phyloP scores from a whole-genome alignment of 2,329 filamentous ascomycete species.

The Neonectria neomacrospora region DNA sequence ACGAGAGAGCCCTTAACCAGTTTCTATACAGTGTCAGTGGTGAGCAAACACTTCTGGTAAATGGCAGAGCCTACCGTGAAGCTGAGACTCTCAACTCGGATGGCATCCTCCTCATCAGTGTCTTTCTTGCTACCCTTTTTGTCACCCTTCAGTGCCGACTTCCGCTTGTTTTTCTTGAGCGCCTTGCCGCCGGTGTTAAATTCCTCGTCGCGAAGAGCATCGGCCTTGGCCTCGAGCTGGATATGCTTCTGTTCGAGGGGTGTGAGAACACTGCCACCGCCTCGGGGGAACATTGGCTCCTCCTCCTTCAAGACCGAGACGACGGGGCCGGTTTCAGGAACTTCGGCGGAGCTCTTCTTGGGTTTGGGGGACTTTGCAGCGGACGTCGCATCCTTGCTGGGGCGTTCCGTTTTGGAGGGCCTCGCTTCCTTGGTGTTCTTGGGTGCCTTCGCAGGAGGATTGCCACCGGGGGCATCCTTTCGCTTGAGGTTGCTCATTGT shows the following conservation, averaged over 20 bases:
- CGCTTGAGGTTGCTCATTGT: constrained; percentile 68
- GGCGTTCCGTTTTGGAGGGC: constrained; percentile 59
- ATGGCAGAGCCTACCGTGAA: constrained; percentile 73
- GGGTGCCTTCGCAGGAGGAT: constrained; percentile 60
- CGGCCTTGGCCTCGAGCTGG: constrained; percentile 88
- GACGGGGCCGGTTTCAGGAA: constrained; percentile 49
- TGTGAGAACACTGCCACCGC: constrained; percentile 89
- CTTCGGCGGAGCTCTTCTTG: constrained; percentile 42
- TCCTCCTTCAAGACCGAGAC: constrained; percentile 74
- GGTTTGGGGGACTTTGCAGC: constrained; percentile 48
- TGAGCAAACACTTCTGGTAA: constrained; percentile 19
- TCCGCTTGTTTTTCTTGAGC: constrained; percentile 67
- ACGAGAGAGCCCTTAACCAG: constrained; percentile 87
- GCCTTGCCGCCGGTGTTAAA: constrained; percentile 61
- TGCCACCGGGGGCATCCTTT: constrained; percentile 66
- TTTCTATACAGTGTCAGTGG: constrained; percentile 64
- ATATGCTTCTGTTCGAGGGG: constrained; percentile 97
- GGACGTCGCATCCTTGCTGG: constrained; percentile 46
- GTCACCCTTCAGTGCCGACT: constrained; percentile 61
- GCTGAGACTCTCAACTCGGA: constrained; percentile 87
- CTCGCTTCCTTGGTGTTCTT: constrained; percentile 59
- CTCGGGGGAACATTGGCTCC: constrained; percentile 90
- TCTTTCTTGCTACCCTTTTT: constrained; percentile 61
- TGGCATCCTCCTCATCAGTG: constrained; percentile 59
- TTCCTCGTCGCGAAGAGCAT: constrained; percentile 89